phyloP scores from a whole-genome alignment of 1,284 basidiomycete species.

The Spongispora temasekensis region DNA sequence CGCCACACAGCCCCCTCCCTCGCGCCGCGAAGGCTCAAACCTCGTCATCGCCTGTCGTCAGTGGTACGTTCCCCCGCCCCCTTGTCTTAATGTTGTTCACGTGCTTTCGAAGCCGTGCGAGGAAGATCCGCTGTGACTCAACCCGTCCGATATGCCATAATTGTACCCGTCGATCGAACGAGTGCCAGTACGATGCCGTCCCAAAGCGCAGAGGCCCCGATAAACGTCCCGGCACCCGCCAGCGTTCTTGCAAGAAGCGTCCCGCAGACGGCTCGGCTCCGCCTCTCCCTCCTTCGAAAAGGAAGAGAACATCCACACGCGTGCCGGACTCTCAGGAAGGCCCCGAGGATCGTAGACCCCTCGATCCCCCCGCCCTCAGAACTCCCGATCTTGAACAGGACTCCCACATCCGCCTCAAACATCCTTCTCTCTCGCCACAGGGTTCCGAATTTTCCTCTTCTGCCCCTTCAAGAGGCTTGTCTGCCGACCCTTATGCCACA shows the following conservation, averaged over 20 bases:
- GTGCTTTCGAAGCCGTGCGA: conserved; percentile 57
- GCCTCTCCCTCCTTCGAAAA: conserved; percentile 52
- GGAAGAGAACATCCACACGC: conserved; percentile 50
- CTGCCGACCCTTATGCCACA: conserved; percentile 27
- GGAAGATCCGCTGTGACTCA: conserved; percentile 84
- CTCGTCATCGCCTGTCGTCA: conserved; percentile 71
- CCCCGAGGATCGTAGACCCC: conserved; percentile 30
- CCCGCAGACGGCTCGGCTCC: conserved; percentile 55
- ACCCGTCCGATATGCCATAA: conserved; percentile 77
- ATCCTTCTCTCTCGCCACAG: conserved; percentile 36
- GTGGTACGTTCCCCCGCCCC: conserved; percentile 46
- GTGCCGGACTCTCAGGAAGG: conserved; percentile 35
- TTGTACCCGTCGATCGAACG: conserved; percentile 71
- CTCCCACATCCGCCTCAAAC: conserved; percentile 25
- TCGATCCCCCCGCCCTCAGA: conserved; percentile 29
- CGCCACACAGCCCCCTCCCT: conserved; percentile 33
- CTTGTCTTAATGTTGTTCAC: conserved; percentile 38
- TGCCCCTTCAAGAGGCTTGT: conserved; percentile 26
- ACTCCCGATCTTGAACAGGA: conserved; percentile 34
- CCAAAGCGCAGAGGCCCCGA: conserved; percentile 81
- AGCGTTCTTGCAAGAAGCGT: conserved; percentile 78
- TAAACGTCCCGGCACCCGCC: conserved; percentile 78
- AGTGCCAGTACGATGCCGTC: conserved; percentile 74
- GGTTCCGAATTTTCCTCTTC: conserved; percentile 35
- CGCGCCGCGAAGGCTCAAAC: conserved; percentile 61